Evolutionary conservation across 495 filamentous ascomycete species (phyloP).

Genomic region (Lasiosphaeria hispida): DNA sequence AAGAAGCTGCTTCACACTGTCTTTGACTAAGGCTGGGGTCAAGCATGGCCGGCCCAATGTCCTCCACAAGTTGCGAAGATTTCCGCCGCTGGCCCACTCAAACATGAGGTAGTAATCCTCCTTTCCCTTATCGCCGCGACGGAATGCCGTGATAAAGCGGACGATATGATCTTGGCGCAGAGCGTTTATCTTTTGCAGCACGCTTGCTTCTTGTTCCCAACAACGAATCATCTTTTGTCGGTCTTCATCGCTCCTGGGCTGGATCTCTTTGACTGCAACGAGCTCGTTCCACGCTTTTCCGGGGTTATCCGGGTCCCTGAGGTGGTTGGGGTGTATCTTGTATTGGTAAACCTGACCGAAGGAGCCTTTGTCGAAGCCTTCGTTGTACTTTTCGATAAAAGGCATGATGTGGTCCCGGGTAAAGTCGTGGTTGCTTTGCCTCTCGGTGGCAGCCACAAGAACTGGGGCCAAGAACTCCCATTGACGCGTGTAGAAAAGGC

Average conservation of each 20-base stretch:
- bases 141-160: conserved; percentile 6
- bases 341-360: conserved; percentile 9
- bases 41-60: neutral
- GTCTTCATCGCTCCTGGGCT: no score
- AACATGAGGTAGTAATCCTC: neutral
- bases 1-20: neutral
- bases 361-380: neutral
- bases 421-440: conserved; percentile 5
- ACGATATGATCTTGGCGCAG: conserved; percentile 3
- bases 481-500: neutral
- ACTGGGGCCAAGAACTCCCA: conserved; percentile 4
- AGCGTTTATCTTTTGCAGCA: conserved; percentile 10
- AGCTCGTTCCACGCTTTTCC: neutral
- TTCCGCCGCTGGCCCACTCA: conserved; percentile 3
- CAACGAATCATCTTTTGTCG: no score
- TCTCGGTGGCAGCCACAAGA: neutral
- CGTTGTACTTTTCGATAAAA: conserved; percentile 3
- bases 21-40: neutral
- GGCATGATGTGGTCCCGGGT: neutral
- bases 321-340: conserved; percentile 6
- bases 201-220: neutral
- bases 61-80: neutral
- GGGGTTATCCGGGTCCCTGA: neutral
- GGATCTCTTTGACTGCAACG: no score
- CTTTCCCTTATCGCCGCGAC: neutral